Percentiles rank a stretch among this genome's conserved stretches.
Evolutionary conservation across 352 stramenopile genomes (phyloP).

Genomic region (Globisporangium paroecandrum): DNA sequence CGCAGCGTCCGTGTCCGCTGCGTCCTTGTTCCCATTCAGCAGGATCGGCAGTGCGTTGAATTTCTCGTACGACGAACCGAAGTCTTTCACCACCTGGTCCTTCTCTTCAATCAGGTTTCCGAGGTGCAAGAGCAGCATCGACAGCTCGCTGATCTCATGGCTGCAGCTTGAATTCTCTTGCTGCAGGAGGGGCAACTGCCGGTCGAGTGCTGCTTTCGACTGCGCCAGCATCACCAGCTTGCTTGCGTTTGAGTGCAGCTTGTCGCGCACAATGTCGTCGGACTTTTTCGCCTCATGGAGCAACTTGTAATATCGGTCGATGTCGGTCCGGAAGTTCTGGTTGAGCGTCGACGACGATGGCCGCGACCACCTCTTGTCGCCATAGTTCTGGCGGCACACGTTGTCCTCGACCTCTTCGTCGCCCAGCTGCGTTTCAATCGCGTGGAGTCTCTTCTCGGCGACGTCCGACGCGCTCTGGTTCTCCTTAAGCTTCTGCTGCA

Average conservation of each 20-base stretch:
- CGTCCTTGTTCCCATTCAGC: conserved; percentile 27
- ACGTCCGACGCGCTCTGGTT: conserved; percentile 48
- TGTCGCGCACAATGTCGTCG: conserved; percentile 56
- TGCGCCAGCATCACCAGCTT: conserved; percentile 40
- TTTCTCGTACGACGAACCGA: conserved; percentile 49
- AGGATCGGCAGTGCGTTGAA: conserved; percentile 56
- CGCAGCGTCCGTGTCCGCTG: conserved; percentile 26
- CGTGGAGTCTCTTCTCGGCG: conserved; percentile 56
- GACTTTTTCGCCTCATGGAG: conserved; percentile 68
- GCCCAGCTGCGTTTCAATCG: conserved; percentile 47
- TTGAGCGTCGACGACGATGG: conserved; percentile 53
- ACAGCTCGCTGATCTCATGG: conserved; percentile 47
- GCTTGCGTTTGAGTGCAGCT: conserved; percentile 32
- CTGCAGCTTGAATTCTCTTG: conserved; percentile 52
- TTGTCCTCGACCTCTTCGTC: conserved; percentile 71
- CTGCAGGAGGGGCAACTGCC: conserved; percentile 43
- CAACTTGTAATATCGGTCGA: conserved; percentile 75
- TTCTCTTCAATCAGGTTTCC: conserved; percentile 57
- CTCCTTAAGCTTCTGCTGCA: conserved; percentile 47
- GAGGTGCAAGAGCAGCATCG: conserved; percentile 48
- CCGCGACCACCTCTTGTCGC: conserved; percentile 45
- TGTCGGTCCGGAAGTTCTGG: conserved; percentile 54
- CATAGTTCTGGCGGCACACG: conserved; percentile 66
- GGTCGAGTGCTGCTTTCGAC: conserved; percentile 53
- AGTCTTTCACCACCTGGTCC: conserved; percentile 52